Base-by-base conservation (phyloP, 2,329 filamentous ascomycete genomes). In the Epichloe festucae region DNA sequence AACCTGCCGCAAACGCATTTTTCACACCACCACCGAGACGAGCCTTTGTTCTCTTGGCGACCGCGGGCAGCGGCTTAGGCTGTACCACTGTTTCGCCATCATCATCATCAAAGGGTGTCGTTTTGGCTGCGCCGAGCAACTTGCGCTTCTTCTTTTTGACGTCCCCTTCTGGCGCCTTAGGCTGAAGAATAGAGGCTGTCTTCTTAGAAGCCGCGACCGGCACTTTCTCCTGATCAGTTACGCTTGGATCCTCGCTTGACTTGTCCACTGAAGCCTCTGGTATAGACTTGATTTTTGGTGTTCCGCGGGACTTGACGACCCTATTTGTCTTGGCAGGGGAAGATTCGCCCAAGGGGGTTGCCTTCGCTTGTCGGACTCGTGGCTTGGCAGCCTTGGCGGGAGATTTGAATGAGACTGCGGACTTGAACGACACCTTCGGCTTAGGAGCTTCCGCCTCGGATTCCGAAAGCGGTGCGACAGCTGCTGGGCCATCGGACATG, bases 141-240 rank as follows among this genome's bases (percentile, higher is more conserved):
- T 88, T 90, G 55, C 85, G 79, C 72, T 85, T 89, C 74, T 84
- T 88, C 63, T 79, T 82, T 74, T 74, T 78, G 6, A 66, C 70
- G 56, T 75, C 70, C 34, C 57, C 59, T 56, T 69, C 67, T 27
- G 42, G 40, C 31, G 21, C 34, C 53, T 55, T 55, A 52, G 53
- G 41, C 51, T 54, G 44, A 51, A 53, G 35, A 39, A 31, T 38
- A n/a, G 51, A 46, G 48, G 53, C n/a, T 4, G 54, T 54, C 51
- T 60, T 54, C n/a, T 50, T 48, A 12, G 49, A 38, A 36, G 44
- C 48, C 14, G 49, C 44, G 4, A 47, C 44, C 4, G 46, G 23
- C 17, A 45, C 52, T 15, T 68, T 68, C 51, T 70, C 67, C 49
- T 63, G 62, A 10, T 61, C 63, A 7, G 56, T 52, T 23, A 54